Conservation (phyloP, 768 basidiomycete genomes). For the Daedaleopsis nitida region DNA sequence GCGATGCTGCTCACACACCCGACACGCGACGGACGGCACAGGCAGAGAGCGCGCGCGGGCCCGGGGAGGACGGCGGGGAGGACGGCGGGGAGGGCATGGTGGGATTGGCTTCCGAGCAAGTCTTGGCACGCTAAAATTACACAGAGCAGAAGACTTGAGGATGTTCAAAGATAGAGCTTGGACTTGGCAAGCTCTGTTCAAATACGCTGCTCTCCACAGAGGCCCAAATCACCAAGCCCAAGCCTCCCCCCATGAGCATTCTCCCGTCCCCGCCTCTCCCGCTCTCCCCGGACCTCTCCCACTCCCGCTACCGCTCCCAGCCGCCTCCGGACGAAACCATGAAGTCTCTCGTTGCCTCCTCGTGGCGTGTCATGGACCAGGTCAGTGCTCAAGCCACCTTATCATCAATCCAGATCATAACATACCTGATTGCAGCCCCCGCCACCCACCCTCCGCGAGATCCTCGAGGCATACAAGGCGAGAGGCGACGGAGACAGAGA, state of each 20-base stretch:
- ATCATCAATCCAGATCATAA: background rate
- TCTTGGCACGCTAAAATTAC: constrained; percentile 49
- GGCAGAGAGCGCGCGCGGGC: background rate
- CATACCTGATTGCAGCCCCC: constrained; percentile 51
- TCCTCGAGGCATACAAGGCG: constrained; percentile 79
- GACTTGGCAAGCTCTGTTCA: constrained; percentile 45
- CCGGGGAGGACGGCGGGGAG: background rate
- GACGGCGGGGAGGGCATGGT: constrained; percentile 14
- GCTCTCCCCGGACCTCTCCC: constrained; percentile 18
- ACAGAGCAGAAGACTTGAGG: constrained; percentile 26
- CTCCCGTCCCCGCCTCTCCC: constrained; percentile 28
- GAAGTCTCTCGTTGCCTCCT: constrained; percentile 41
- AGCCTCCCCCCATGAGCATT: constrained; percentile 29
- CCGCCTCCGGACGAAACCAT: constrained; percentile 24
- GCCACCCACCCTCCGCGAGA: constrained; percentile 82
- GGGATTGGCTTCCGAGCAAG: constrained; percentile 23
- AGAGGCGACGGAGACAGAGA: constrained; percentile 93
- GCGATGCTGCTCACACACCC: no score
- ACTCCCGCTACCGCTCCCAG: constrained; percentile 10
- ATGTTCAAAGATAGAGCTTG: constrained; percentile 47
- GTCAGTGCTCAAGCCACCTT: constrained; percentile 27
- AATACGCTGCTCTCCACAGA: constrained; percentile 28
- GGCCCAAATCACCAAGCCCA: constrained; percentile 19
- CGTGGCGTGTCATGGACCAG: constrained; percentile 50
- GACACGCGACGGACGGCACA: background rate